Base-by-base conservation (phyloP, 148 eudicot genomes). In the Cornus florida region DNA sequence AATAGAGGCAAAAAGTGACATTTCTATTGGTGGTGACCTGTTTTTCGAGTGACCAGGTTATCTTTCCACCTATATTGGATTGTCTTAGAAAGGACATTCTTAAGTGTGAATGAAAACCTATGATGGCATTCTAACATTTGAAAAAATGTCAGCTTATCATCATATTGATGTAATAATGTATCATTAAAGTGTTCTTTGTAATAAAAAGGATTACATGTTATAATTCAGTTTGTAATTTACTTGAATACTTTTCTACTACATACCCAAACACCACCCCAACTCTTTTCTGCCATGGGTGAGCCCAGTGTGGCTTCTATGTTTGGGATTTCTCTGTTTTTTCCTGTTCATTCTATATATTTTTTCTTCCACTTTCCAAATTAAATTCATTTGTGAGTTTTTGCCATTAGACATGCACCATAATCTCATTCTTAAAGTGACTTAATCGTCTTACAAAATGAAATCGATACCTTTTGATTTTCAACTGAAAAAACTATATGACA, bases 81-180 rank as follows among this genome's bases (percentile, higher is more conserved):
- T 48, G 46, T 41, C 46, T 70, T 74, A 33, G 60, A 59, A 59
- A 56, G 35, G 76, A 74, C 76, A 74, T 10, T 22, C 23, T 43
- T 20, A 8, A 75, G 24, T 64, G 35, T 64, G 67, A 64, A 19
- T 64, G n/a, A 62, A 53, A n/a, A n/a, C 12, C 70, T 22, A 53
- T 53, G 59, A 33, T 46, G 53, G 11, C 53, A 46, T 46, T 46
- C 53, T 1, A 11, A 53, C 59, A 53, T 11, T 13, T 53, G 17
- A 53, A 53, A 2, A 53, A 53, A 14, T 53, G 59, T 53, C 59
- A 11, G 59, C 14, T 53, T 53, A 14, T 10, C 59, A 53, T 17
- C 9, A 41, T 8, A 41, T 8, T 41, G 46, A 41, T 41, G 46
- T n/a, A n/a, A n/a, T 41, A 41, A 41, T 7, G 9, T 8, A 41